Evolutionary conservation across 1,284 basidiomycete species (phyloP), one percentile per base, ranked within the genome.

Genomic region (Rhodotorula sp.): DNA sequence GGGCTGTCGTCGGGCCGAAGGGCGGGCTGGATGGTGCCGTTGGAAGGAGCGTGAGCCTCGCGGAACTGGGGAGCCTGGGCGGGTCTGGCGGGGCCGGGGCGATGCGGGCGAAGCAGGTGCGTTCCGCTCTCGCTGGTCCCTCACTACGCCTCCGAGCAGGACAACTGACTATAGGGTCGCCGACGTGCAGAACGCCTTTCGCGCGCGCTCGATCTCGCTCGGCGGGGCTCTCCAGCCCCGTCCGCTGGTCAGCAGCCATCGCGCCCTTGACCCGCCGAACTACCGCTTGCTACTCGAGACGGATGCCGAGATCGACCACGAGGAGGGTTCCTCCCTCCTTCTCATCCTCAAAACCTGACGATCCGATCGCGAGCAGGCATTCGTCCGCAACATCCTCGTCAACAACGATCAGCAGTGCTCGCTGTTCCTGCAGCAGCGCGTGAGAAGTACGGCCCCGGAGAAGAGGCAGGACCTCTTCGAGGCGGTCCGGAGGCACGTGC

Each of bases 381-480:
- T 73, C 54, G 72, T 76, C 29, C 36, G 54, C 4, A 57, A 67
- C 41, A 61, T 76, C 37, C 58, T 69, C 59, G 22, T 27, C 2
- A 57, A 69, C 44, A 73, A 69, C 66, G 74, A 76, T 41, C 74
- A 76, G 63, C 72, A 73, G 58, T 73, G 72, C 56, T 74, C 72
- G 15, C 62, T 76, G 19, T 74, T 69, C 58, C 67, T 76, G 29
- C 74, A 76, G 64, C 74, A 76, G 62, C 57, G 70, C 13, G 55
- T 76, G 25, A 61, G 62, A 58, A 34, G 32, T 25, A 69, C 63
- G 46, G 29, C 62, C 21, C 29, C 41, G n/a, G 74, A 72, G 1
- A 44, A 36, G 32, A 32, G 37, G 56, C 44, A 54, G 39, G 27
- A 59, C 12, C 21, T 76, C 44, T 67, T 66, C 50, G 55, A 63